phyloP scores from a whole-genome alignment of 106 monocot genomes.

The Dioscorea zingiberensis region DNA sequence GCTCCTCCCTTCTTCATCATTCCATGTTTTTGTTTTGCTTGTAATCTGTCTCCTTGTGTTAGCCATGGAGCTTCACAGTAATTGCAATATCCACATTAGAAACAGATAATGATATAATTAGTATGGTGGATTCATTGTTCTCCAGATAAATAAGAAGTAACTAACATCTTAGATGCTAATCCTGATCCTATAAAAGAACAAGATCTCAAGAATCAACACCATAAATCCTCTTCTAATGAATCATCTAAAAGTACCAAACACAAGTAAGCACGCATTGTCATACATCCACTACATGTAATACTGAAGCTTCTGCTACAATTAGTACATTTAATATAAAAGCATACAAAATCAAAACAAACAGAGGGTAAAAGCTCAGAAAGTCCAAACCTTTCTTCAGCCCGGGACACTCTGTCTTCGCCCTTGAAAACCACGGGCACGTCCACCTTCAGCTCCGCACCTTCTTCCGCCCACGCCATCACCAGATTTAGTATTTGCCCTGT shows the following conservation, averaged over 20 bases:
- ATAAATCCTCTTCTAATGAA: neutral
- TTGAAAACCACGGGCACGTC: constrained; percentile 65
- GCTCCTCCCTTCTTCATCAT: too few relatives aligned
- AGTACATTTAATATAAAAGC: too few relatives aligned
- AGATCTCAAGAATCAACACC: neutral
- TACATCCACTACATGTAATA: neutral
- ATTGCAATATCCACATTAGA: too few relatives aligned
- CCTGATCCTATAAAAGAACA: neutral
- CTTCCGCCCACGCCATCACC: constrained; percentile 76
- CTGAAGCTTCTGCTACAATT: too few relatives aligned
- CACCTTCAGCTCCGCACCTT: constrained; percentile 52
- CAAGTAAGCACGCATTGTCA: neutral
- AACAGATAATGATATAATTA: too few relatives aligned
- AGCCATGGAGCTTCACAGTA: too few relatives aligned
- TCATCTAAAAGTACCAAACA: neutral
- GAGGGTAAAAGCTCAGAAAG: neutral
- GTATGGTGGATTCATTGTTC: too few relatives aligned
- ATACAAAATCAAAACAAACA: constrained; percentile 1
- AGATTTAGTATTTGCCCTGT: constrained; percentile 69
- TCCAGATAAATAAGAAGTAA: too few relatives aligned
- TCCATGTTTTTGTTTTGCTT: too few relatives aligned
- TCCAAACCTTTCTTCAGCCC: constrained; percentile 72
- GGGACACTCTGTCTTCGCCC: constrained; percentile 64
- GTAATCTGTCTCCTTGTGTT: too few relatives aligned
- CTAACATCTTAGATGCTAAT: neutral